Base-by-base conservation (phyloP, 1,284 basidiomycete genomes). In the Leccinum discolor region DNA sequence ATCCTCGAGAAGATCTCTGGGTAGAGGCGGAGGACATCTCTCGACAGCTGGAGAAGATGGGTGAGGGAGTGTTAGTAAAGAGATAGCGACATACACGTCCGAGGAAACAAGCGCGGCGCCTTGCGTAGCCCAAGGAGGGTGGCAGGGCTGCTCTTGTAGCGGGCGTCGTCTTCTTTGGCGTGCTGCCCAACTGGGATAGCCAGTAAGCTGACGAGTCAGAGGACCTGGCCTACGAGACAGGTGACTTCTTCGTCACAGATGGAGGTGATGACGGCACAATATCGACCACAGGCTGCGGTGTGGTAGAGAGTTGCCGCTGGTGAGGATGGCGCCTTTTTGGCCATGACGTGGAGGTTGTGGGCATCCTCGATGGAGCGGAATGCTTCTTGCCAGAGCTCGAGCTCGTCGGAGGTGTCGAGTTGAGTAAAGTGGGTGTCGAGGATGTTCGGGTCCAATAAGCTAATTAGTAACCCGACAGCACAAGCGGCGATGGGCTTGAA, bases 281-380 rank as follows among this genome's bases (percentile, higher is more conserved):
- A 98, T 65, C 93, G 86, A 65, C 92, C 90, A 95, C 96, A 99
- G 0, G 98, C 95, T 35, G 35, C 96, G 65, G 98, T 97, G 78
- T 99, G 97, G 82, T 97, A 99, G 50, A 99, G 94, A 90, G 77
- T 96, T 97, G 5, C 93, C 94, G 70, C 94, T 96, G 80, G 94
- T 12, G 97, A 97, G 0, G 80, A 99, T 99, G 95, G 94, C 0
- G 91, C 88, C 80, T 96, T 96, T 80, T 98, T 98, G 38, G 93
- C 88, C 87, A 96, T 90, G 29, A 91, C 94, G 71, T 99, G 88
- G 59, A 99, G 86, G 74, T 96, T 96, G 82, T 99, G 97, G 54
- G 99, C 94, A 78, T 99, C 98, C 79, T 99, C 97, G 67, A 99
- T 95, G 58, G 95, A 96, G 67, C 98, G 93, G 88, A 99, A 99